Conservation (phyloP, 2,329 filamentous ascomycete genomes). For the Fusarium burgessii region DNA sequence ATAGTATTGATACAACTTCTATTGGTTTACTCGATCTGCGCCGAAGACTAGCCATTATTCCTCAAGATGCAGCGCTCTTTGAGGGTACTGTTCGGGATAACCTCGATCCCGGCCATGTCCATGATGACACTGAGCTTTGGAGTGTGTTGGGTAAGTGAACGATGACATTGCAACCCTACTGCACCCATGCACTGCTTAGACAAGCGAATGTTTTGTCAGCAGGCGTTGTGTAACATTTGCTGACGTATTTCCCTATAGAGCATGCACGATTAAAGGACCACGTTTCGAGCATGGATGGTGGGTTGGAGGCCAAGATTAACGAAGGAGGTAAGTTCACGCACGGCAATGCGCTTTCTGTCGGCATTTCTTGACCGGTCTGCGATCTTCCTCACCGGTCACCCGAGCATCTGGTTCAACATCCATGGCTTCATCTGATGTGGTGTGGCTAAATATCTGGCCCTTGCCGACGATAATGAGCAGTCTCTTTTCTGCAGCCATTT, state of each 20-base stretch:
- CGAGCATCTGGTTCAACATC: slow-evolving; percentile 36
- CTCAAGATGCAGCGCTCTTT: slow-evolving; percentile 96
- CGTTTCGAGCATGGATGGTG: slow-evolving; percentile 85
- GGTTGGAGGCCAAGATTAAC: slow-evolving; percentile 88
- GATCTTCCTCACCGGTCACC: slow-evolving; percentile 29
- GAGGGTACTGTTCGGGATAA: slow-evolving; percentile 95
- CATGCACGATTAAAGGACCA: slow-evolving; percentile 95
- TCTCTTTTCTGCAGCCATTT: slow-evolving; percentile 29
- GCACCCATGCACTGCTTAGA: slow-evolving; percentile 6
- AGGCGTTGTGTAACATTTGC: slow-evolving; percentile 36
- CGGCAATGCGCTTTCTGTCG: slow-evolving; percentile 41
- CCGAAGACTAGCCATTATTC: slow-evolving; percentile 92
- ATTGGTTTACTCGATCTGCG: slow-evolving; percentile 93
- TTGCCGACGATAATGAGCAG: slow-evolving; percentile 26
- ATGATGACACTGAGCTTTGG: slow-evolving; percentile 98
- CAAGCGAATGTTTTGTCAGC: slow-evolving; percentile 27
- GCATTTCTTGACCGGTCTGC: slow-evolving; percentile 36
- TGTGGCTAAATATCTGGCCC: slow-evolving; percentile 20
- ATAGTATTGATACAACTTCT: slow-evolving; percentile 86
- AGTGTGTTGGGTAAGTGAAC: slow-evolving; percentile 81
- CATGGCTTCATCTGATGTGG: slow-evolving; percentile 24
- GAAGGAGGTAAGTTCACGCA: slow-evolving; percentile 82
- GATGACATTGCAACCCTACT: slow-evolving; percentile 29
- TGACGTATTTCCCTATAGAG: slow-evolving; percentile 63
- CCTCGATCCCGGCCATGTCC: slow-evolving; percentile 91